Percentiles rank a stretch among this genome's conserved stretches.
phyloP scores from a whole-genome alignment of 31 red algal genomes.

The Bonnemaisonia californica region DNA sequence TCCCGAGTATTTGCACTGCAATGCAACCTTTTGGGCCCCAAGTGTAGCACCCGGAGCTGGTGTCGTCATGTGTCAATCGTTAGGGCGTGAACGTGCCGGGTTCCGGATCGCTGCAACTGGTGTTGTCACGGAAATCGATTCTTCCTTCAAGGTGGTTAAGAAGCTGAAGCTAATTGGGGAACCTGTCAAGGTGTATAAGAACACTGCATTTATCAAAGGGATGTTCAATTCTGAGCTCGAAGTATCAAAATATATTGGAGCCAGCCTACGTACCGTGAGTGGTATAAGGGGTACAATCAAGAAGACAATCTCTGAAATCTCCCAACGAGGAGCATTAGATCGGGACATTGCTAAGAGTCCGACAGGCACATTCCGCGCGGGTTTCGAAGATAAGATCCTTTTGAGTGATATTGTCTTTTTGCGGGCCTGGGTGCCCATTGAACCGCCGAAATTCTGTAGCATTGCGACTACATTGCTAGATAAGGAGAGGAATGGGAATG shows the following conservation, averaged over 20 bases:
- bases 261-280: conserved; percentile 86
- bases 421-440: conserved; percentile 93
- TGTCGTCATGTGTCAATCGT: conserved; percentile 81
- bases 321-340: conserved; percentile 47
- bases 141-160: conserved; percentile 87
- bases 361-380: conserved; percentile 97
- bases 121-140: conserved; percentile 83
- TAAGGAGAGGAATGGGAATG: conserved; percentile 40
- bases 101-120: conserved; percentile 93
- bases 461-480: conserved; percentile 78
- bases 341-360: conserved; percentile 75
- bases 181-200: conserved; percentile 87
- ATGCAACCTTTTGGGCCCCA: conserved; percentile 91
- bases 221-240: conserved; percentile 99
- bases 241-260: conserved; percentile 95
- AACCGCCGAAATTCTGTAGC: conserved; percentile 75
- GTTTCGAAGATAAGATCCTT: conserved; percentile 96
- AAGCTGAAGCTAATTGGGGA: conserved; percentile 99
- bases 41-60: conserved; percentile 81
- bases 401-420: conserved; percentile 98
- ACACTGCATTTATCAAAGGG: conserved; percentile 98
- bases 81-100: conserved; percentile 76
- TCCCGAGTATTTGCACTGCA: conserved; percentile 97
- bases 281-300: conserved; percentile 96
- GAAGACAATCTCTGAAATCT: conserved; percentile 71